These are phyloP conservation scores for Aspergillus piperis DNA, from an alignment of 2,329 filamentous ascomycete species.

Conservation along the genomic window DNA sequence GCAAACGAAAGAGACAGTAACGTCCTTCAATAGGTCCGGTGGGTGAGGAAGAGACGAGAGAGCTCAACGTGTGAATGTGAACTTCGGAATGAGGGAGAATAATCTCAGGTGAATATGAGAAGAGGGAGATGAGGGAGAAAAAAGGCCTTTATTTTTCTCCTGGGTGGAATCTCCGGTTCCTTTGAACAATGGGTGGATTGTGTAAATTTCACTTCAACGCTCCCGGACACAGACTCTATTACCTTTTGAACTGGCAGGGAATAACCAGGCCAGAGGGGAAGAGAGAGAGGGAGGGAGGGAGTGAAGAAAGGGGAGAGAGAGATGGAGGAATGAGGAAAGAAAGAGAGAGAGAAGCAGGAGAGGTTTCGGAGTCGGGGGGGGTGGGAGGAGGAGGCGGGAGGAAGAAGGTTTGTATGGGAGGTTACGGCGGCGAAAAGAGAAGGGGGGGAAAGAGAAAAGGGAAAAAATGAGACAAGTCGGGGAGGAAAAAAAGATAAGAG, in stretches of 20 bases:
- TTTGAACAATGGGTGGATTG: background rate
- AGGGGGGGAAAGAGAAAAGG: constrained; percentile 23
- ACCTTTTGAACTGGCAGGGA: constrained; percentile 15
- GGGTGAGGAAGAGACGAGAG: constrained; percentile 1
- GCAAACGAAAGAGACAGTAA: constrained; percentile 16
- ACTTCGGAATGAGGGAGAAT: constrained; percentile 24
- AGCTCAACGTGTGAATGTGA: constrained; percentile 21
- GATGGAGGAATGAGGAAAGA: constrained; percentile 3
- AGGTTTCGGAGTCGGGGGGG: constrained; percentile 5
- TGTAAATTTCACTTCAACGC: background rate
- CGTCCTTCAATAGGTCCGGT: constrained; percentile 6
- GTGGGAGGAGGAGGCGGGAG: constrained; percentile 9
- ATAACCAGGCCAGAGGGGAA: constrained; percentile 17
- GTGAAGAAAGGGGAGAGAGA: constrained; percentile 8
- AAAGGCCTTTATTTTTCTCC: background rate
- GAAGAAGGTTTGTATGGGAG: constrained; percentile 7
- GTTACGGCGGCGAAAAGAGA: constrained; percentile 5
- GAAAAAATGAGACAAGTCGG: constrained; percentile 17
- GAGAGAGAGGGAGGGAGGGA: constrained; percentile 7
- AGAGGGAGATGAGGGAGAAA: background rate
- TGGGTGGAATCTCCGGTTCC: constrained; percentile 11
- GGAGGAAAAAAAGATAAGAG: constrained; percentile 11
- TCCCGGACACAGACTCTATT: constrained; percentile 6
- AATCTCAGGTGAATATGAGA: constrained; percentile 10
- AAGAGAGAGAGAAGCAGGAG: constrained; percentile 14